Conservation (phyloP, 768 basidiomycete genomes). For the Termitomyces eurrhizus region DNA sequence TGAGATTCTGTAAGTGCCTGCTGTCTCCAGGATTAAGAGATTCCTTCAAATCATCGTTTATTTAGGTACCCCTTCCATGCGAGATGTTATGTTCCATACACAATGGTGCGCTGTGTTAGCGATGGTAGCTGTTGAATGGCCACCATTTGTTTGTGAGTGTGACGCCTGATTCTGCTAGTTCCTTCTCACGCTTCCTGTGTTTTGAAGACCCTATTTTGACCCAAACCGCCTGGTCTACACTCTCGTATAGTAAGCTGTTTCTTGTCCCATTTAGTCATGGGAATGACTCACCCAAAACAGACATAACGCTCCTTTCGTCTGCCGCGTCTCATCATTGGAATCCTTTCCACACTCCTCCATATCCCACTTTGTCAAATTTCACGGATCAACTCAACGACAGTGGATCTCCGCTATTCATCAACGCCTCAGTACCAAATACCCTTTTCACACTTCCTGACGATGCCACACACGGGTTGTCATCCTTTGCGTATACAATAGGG, state of each 20-base stretch:
- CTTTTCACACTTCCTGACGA: slow-evolving; percentile 68
- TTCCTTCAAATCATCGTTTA: slow-evolving; percentile 26
- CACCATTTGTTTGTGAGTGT: slow-evolving; percentile 73
- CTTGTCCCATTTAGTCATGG: slow-evolving; percentile 6
- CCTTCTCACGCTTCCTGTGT: slow-evolving; percentile 2
- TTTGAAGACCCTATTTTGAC: slow-evolving; percentile 80
- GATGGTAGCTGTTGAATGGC: slow-evolving; percentile 97
- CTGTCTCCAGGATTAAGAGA: slow-evolving; percentile 1
- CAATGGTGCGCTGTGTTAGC: slow-evolving; percentile 88
- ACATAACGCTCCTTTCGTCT: slow-evolving; percentile 65
- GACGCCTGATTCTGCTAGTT: background rate
- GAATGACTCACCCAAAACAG: slow-evolving; percentile 32
- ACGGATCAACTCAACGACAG: slow-evolving; percentile 67
- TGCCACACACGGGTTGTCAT: slow-evolving; percentile 65
- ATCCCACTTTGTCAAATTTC: slow-evolving; percentile 67
- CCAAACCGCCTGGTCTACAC: slow-evolving; percentile 85
- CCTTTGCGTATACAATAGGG: slow-evolving; percentile 84
- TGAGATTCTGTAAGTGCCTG: slow-evolving; percentile 75
- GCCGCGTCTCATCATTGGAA: slow-evolving; percentile 56
- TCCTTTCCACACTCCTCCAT: slow-evolving; percentile 54
- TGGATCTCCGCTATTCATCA: slow-evolving; percentile 73
- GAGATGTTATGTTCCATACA: slow-evolving; percentile 90
- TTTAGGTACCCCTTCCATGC: slow-evolving; percentile 84
- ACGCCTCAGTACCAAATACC: slow-evolving; percentile 61
- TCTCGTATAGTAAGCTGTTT: slow-evolving; percentile 57